A percentile compares a stretch with the other conserved stretches of the same genome.
Evolutionary conservation across 345 rosid species (phyloP).

Genomic region (Erysimum cheiranthoides): DNA sequence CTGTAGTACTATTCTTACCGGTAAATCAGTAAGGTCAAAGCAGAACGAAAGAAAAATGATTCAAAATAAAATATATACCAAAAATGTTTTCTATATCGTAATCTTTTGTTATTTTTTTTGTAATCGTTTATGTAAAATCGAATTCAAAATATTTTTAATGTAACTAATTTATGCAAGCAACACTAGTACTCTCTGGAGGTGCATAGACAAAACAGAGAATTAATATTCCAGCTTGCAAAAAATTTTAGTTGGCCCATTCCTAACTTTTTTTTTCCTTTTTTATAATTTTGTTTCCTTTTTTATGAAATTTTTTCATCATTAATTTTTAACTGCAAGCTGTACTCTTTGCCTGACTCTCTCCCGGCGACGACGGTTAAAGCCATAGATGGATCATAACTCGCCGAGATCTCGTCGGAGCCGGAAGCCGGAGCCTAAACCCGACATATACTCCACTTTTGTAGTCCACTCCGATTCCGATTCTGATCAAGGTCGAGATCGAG

Average conservation of each 20-base stretch:
- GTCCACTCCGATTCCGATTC: constrained; percentile 62
- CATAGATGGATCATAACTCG: constrained; percentile 55
- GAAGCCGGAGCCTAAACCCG: constrained; percentile 54
- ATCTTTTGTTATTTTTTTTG: too few species aligned
- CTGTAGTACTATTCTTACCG: too few species aligned
- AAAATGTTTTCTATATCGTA: too few species aligned
- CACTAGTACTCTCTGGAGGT: not conserved
- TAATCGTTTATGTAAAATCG: not conserved
- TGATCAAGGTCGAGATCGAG: constrained; percentile 38
- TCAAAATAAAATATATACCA: not conserved
- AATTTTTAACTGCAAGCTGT: not conserved
- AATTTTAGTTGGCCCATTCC: not conserved
- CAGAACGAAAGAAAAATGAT: not conserved
- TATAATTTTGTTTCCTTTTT: not conserved
- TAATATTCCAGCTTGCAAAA: constrained; percentile 16
- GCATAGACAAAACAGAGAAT: not conserved
- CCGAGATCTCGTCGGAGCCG: constrained; percentile 54
- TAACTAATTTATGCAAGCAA: too few species aligned
- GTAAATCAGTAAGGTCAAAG: too few species aligned
- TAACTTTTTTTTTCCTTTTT: not conserved
- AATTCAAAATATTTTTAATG: not conserved
- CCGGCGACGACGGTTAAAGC: constrained; percentile 39
- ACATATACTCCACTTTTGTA: constrained; percentile 61
- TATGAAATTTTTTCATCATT: not conserved
- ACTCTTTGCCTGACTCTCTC: constrained; percentile 16